These are phyloP conservation scores for Actinidia polygama DNA, from an alignment of 179 eudicot genomes.

Conservation along the genomic window DNA sequence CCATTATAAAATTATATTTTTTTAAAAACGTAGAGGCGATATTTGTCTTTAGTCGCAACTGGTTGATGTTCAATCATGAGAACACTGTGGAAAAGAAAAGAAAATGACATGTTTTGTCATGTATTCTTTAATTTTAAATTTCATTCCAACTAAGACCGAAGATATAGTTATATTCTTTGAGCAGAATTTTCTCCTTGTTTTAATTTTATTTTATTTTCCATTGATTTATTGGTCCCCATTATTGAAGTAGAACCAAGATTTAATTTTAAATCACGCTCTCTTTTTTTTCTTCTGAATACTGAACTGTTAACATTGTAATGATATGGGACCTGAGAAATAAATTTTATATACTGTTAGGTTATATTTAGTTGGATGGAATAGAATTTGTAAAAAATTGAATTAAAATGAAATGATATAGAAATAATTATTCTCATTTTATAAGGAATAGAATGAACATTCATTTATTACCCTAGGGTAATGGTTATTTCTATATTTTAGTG, in stretches of 20 bases:
- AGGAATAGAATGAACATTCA: too few species aligned
- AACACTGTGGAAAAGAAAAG: background rate
- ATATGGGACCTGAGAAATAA: background rate
- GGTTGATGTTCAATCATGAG: background rate
- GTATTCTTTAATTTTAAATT: background rate
- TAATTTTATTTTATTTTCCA: too few species aligned
- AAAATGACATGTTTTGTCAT: background rate
- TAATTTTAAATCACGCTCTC: background rate
- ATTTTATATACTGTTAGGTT: background rate
- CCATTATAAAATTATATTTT: too few species aligned
- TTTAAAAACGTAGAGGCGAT: too few species aligned
- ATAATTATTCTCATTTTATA: too few species aligned
- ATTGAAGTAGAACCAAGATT: background rate
- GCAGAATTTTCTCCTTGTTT: background rate
- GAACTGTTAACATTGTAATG: background rate
- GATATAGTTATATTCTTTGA: background rate
- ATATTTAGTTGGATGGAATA: too few species aligned
- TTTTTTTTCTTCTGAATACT: constrained; percentile 5
- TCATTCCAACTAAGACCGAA: background rate
- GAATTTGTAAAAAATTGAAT: too few species aligned
- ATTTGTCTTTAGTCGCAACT: too few species aligned
- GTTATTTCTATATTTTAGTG: too few species aligned
- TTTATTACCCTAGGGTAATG: too few species aligned
- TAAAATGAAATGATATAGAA: too few species aligned
- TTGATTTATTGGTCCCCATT: background rate